Evolutionary conservation across 306 rosid species (phyloP).

Genomic region (Astragalus glycyphyllos): DNA sequence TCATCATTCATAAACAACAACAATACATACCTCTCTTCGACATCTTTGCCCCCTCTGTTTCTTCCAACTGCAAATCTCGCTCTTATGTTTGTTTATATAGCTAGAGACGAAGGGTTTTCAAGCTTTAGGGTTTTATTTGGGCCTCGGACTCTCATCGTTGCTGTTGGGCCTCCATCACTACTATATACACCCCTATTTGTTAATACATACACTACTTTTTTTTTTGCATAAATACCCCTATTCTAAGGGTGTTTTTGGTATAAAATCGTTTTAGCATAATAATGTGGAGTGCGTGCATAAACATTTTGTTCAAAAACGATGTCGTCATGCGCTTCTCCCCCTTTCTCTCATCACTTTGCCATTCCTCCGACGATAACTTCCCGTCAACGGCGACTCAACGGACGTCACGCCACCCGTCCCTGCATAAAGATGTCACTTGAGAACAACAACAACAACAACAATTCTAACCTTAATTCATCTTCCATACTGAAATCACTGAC

Average conservation of each 20-base stretch:
- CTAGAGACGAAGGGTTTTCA: constrained; percentile 33
- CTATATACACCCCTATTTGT: too few relatives aligned
- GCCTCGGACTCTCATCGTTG: not conserved
- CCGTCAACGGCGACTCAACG: constrained; percentile 16
- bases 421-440: constrained; percentile 56
- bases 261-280: too few relatives aligned
- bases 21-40: constrained; percentile 53
- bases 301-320: not conserved
- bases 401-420: constrained; percentile 20
- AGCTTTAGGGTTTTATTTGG: not conserved
- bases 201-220: too few relatives aligned
- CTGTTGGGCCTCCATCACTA: not conserved
- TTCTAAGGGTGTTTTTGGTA: too few relatives aligned
- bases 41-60: constrained; percentile 37
- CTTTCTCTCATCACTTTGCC: constrained; percentile 30
- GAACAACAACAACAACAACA: constrained; percentile 38
- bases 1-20: not conserved
- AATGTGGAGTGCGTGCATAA: too few relatives aligned
- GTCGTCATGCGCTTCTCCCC: constrained; percentile 36
- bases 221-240: too few relatives aligned
- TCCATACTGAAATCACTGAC: constrained; percentile 58
- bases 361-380: constrained; percentile 33
- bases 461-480: constrained; percentile 47
- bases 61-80: not conserved
- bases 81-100: not conserved